Conservation (phyloP, 1,284 basidiomycete species). For the Naganishia albida region DNA sequence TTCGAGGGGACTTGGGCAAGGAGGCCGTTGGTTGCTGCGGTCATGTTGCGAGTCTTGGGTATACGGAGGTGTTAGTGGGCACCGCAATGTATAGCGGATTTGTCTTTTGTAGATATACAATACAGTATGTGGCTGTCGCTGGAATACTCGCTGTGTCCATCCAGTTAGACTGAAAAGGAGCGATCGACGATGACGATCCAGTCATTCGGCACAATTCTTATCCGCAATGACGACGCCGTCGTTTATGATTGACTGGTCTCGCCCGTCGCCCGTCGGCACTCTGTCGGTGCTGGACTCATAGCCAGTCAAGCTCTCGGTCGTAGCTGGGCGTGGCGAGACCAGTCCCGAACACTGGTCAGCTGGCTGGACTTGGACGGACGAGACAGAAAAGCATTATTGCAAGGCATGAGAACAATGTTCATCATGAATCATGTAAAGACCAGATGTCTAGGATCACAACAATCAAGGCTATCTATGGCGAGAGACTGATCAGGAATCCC, state of each 20-base stretch:
- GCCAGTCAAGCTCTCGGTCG: too few species aligned
- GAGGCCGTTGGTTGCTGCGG: background rate
- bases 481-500: constrained; percentile 26
- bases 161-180: too few species aligned
- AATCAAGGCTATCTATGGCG: constrained; percentile 15
- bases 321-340: too few species aligned
- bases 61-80: background rate
- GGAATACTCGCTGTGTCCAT: too few species aligned
- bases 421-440: constrained; percentile 27
- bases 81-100: background rate
- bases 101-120: too few species aligned
- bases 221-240: background rate
- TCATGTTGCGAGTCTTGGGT: background rate
- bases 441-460: constrained; percentile 16
- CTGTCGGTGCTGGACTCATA: too few species aligned
- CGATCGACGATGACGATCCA: constrained; percentile 25
- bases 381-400: background rate
- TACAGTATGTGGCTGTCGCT: background rate
- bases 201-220: constrained; percentile 1
- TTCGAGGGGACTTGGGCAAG: constrained; percentile 20
- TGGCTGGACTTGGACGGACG: too few species aligned
- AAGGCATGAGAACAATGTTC: constrained; percentile 28
- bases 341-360: too few species aligned
- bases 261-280: too few species aligned
- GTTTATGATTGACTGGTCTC: too few species aligned